Conservation (phyloP, 345 rosid genomes). For the Capsella bursapastoris region DNA sequence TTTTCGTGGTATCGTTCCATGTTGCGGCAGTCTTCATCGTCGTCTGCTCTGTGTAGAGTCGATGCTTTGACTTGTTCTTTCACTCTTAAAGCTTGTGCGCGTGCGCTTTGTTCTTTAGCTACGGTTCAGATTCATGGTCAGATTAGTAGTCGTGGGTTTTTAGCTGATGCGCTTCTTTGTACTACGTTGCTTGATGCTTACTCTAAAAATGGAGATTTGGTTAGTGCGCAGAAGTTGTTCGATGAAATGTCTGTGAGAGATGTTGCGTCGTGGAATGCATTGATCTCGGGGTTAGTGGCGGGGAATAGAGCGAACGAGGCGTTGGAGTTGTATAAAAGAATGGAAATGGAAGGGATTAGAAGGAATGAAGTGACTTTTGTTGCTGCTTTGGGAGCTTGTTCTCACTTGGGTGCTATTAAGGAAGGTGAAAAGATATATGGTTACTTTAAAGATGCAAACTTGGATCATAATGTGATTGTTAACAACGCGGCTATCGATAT, state of each 20-base stretch:
- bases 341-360: constrained; percentile 55
- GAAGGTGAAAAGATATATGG: constrained; percentile 64
- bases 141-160: constrained; percentile 56
- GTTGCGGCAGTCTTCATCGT: constrained; percentile 47
- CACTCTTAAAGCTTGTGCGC: constrained; percentile 79
- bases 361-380: constrained; percentile 78
- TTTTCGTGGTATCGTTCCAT: constrained; percentile 63
- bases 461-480: constrained; percentile 66
- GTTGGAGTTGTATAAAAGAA: constrained; percentile 60
- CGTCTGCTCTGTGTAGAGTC: constrained; percentile 39
- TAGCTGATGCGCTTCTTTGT: constrained; percentile 67
- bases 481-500: constrained; percentile 79
- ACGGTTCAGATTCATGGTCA: constrained; percentile 67
- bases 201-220: constrained; percentile 64
- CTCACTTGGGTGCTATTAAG: constrained; percentile 70
- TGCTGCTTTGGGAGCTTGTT: constrained; percentile 80
- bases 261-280: constrained; percentile 85
- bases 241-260: constrained; percentile 77
- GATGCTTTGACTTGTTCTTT: constrained; percentile 91
- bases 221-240: constrained; percentile 60
- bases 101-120: constrained; percentile 56
- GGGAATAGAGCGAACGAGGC: constrained; percentile 70
- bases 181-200: constrained; percentile 79
- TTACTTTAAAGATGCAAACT: constrained; percentile 52
- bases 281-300: constrained; percentile 75